Evolutionary conservation across 495 filamentous ascomycete genomes (phyloP).

Genomic region (Annulohypoxylon moriforme): DNA sequence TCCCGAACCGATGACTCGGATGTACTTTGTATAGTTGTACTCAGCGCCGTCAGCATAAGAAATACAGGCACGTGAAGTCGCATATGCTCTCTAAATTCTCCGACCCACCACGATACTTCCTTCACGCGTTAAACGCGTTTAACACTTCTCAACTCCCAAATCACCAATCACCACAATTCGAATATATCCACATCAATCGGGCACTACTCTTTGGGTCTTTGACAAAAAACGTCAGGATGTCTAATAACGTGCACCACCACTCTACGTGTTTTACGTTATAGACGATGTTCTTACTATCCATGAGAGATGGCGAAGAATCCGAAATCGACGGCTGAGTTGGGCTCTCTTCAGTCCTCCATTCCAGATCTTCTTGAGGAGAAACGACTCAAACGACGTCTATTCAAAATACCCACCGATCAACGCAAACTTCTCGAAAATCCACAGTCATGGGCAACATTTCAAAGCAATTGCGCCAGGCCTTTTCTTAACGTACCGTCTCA

Average conservation of each 20-base stretch:
- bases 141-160: neutral
- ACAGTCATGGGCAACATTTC: conserved; percentile 54
- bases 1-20: conserved; percentile 22
- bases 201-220: neutral
- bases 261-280: neutral
- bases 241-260: neutral
- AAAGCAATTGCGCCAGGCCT: conserved; percentile 9
- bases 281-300: neutral
- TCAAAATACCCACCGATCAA: conserved; percentile 71
- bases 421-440: conserved; percentile 63
- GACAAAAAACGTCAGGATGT: neutral
- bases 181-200: neutral
- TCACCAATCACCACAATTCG: neutral
- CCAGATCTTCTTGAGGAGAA: conserved; percentile 33
- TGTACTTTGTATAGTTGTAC: neutral
- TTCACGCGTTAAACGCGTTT: conserved; percentile 36
- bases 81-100: conserved; percentile 1
- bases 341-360: conserved; percentile 19
- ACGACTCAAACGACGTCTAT: conserved; percentile 46
- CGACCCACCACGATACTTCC: conserved; percentile 6
- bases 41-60: too few relatives aligned
- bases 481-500: conserved; percentile 55
- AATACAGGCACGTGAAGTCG: conserved; percentile 46
- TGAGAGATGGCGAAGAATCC: conserved; percentile 32
- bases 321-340: neutral